phyloP scores from a whole-genome alignment of 768 basidiomycete species.

The Flagelloscypha sp. region DNA sequence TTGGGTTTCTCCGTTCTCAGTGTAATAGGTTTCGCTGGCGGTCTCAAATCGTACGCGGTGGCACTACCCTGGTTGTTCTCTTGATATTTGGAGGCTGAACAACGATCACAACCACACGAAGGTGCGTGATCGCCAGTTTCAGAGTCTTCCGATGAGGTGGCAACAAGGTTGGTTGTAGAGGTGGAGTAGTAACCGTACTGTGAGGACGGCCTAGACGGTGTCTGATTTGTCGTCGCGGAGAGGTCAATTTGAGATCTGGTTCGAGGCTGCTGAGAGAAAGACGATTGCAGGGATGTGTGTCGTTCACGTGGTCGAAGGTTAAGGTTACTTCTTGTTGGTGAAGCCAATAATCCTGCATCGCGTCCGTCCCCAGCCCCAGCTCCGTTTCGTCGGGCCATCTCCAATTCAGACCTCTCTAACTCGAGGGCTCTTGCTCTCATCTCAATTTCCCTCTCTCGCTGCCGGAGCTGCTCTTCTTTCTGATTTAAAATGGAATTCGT shows the following conservation, averaged over 20 bases:
- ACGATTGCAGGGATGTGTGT: too few species aligned
- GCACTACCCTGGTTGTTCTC: conserved; percentile 18
- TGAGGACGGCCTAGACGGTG: too few species aligned
- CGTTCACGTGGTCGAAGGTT: background rate
- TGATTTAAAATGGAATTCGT: conserved; percentile 11
- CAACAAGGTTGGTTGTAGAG: background rate
- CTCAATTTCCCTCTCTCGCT: conserved; percentile 48
- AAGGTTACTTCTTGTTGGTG: too few species aligned
- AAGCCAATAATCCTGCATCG: too few species aligned
- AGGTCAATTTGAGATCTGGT: too few species aligned
- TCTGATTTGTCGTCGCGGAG: too few species aligned
- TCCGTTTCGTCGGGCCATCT: background rate
- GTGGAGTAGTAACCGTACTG: conserved; percentile 3
- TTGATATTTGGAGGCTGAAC: conserved; percentile 53
- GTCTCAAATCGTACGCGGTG: conserved; percentile 26
- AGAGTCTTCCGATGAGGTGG: conserved; percentile 1
- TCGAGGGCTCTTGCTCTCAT: conserved; percentile 50
- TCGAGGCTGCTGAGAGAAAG: too few species aligned
- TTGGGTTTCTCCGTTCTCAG: conserved; percentile 52
- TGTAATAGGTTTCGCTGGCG: conserved; percentile 32
- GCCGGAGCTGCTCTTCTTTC: conserved; percentile 44
- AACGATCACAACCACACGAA: conserved; percentile 59
- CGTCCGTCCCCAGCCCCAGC: background rate
- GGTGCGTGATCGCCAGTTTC: conserved; percentile 37
- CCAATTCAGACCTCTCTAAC: conserved; percentile 33